Base-by-base conservation (phyloP, 2,329 filamentous ascomycete species). In the Arthrobotrys pseudoclavata region DNA sequence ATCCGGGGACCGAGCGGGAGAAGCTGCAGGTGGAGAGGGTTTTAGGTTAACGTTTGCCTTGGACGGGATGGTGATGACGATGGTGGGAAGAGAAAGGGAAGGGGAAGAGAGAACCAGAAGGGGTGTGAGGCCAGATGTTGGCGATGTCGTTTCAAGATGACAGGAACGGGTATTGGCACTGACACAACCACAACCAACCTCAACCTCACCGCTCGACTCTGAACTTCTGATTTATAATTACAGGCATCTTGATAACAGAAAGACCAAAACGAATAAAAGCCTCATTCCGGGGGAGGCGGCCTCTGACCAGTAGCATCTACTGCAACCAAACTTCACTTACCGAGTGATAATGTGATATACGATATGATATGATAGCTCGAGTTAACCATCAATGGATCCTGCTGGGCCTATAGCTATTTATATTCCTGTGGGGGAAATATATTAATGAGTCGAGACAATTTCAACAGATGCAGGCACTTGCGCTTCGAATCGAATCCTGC, bases 101-200 rank as follows among this genome's bases (percentile, higher is more conserved):
- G 15, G 15, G 45, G n/a, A 37, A 52, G 15, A 63, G 12, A 29
- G 37, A 47, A 18, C 20, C 26, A 47, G 31, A 12, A 31, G 40
- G 24, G 42, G 55, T 4, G 31, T 45, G 50, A 68, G 64, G 64
- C 52, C 64, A 68, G 64, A 68, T 69, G 66, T 61, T 69, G 64
- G 64, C 40, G 64, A 69, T 69, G 64, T 60, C 64, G 64, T 69
- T 69, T 69, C 64, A 69, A 42, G 63, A 55, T 67, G 31, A 29
- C 22, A n/a, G 4, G 4, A 52, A 24, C 15, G 20, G 47, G 18
- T 1, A 20, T n/a, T 40, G 37, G 15, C 37, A 40, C 37, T 15
- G 20, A n/a, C 47, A 50, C 47, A 50, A 50, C n/a, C 15, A 2
- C 42, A 45, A 45, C 42, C 5, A 12, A 10, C 31, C 31, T 34